Evolutionary conservation across 257 asterid genomes (phyloP).

Genomic region (Ilex aquifolium): DNA sequence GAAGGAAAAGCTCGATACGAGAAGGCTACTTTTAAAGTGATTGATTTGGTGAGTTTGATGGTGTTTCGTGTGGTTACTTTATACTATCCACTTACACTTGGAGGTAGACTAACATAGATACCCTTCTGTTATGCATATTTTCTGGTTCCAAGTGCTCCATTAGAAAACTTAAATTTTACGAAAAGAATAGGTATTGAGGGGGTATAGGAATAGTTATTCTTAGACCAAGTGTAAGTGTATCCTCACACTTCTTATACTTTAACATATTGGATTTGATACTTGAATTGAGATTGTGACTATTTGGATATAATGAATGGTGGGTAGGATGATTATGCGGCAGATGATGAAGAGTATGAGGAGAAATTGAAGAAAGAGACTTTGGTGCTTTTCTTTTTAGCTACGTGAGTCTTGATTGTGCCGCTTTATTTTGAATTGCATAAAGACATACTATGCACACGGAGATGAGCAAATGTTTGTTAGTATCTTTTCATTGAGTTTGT

Average conservation of each 20-base stretch:
- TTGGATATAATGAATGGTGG: conserved; percentile 6
- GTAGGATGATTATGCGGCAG: conserved; percentile 97
- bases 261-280: not conserved
- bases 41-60: conserved; percentile 62
- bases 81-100: not conserved
- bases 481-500: conserved; percentile 29
- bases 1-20: conserved; percentile 93
- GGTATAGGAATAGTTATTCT: not conserved
- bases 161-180: too few species aligned
- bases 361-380: conserved; percentile 75
- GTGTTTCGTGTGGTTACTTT: conserved; percentile 13
- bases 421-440: conserved; percentile 10
- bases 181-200: too few species aligned
- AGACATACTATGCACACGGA: not conserved
- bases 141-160: too few species aligned
- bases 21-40: conserved; percentile 61
- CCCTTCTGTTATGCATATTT: too few species aligned
- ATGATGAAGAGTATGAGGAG: conserved; percentile 88
- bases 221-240: not conserved
- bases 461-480: conserved; percentile 1
- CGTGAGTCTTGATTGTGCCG: conserved; percentile 44
- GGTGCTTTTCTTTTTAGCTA: conserved; percentile 87
- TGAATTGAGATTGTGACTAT: conserved; percentile 10
- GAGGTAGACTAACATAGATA: too few species aligned
- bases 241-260: not conserved